Conservation (phyloP, 768 basidiomycete genomes). For the Pilatotrama ljubarskyi region DNA sequence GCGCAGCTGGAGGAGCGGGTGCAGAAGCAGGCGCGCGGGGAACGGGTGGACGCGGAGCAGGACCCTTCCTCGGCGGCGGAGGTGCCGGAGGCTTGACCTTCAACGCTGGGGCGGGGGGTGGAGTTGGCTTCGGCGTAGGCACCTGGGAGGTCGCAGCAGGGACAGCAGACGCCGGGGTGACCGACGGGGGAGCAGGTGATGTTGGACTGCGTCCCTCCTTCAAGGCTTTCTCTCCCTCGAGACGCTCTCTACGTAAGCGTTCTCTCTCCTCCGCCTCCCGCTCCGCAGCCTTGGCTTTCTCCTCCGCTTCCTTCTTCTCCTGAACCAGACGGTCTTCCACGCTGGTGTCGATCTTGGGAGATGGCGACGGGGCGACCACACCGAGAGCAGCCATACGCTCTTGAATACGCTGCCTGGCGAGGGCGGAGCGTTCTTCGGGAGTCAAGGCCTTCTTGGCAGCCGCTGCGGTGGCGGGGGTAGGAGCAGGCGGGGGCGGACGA, state of each 20-base stretch:
- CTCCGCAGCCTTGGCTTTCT: conserved; percentile 77
- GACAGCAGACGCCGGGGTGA: conserved; percentile 29
- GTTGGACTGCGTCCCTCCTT: conserved; percentile 48
- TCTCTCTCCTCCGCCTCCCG: conserved; percentile 81
- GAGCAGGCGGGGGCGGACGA: conserved; percentile 50
- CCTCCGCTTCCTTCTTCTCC: conserved; percentile 91
- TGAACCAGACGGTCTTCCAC: conserved; percentile 83
- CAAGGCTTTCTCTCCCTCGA: conserved; percentile 73
- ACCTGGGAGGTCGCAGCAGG: conserved; percentile 35
- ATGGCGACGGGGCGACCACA: conserved; percentile 47
- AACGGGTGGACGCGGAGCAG: conserved; percentile 36
- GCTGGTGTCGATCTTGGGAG: conserved; percentile 65
- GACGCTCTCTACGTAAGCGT: conserved; percentile 62
- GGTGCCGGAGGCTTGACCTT: conserved; percentile 38
- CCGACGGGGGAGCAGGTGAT: conserved; percentile 33
- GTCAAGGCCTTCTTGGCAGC: conserved; percentile 73
- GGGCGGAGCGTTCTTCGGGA: conserved; percentile 77
- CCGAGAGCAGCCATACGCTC: conserved; percentile 87
- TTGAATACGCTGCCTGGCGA: conserved; percentile 77
- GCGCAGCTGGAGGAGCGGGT: conserved; percentile 35
- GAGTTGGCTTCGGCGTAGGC: conserved; percentile 43
- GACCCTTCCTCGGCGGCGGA: conserved; percentile 40
- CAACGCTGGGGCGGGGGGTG: conserved; percentile 33
- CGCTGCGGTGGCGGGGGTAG: conserved; percentile 61
- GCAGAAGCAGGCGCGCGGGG: conserved; percentile 29